Percentiles rank a stretch among this genome's conserved stretches.
Conservation (phyloP, 768 basidiomycete genomes). For the Russula dissimulans region DNA sequence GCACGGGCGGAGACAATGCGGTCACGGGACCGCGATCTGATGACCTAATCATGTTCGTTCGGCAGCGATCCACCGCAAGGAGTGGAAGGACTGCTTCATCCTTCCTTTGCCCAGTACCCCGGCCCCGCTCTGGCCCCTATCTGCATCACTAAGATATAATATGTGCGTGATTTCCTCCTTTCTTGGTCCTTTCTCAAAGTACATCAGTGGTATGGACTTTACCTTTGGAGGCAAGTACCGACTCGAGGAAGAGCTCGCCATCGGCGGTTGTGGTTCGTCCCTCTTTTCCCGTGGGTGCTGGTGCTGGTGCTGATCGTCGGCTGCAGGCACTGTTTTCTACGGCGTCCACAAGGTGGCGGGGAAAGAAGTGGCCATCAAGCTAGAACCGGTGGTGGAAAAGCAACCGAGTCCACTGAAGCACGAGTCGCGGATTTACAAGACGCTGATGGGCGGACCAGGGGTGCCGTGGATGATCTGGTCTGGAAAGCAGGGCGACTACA, state of each 20-base stretch:
- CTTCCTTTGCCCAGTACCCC: background rate
- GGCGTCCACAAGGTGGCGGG: conserved; percentile 75
- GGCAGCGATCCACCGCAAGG: background rate
- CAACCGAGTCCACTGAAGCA: conserved; percentile 65
- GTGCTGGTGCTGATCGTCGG: background rate
- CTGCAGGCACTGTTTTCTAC: conserved; percentile 61
- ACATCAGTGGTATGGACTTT: conserved; percentile 24
- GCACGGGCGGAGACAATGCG: background rate
- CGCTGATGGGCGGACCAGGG: conserved; percentile 79
- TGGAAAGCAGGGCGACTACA: conserved; percentile 86
- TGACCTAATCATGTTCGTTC: conserved; percentile 10
- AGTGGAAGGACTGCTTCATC: background rate
- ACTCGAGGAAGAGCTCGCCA: conserved; percentile 71
- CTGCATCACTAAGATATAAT: background rate
- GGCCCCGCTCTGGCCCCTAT: conserved; percentile 4
- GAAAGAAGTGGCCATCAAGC: conserved; percentile 77
- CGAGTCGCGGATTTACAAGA: conserved; percentile 88
- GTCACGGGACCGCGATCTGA: conserved; percentile 17
- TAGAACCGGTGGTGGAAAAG: conserved; percentile 53
- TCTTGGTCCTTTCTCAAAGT: background rate
- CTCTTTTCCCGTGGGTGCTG: background rate
- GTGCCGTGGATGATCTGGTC: conserved; percentile 92
- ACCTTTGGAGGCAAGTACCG: conserved; percentile 71
- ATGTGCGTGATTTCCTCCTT: background rate
- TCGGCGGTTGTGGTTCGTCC: conserved; percentile 63